Conservation (phyloP, 371 early-diverging fungal species). For the Apophysomyces sp. region DNA sequence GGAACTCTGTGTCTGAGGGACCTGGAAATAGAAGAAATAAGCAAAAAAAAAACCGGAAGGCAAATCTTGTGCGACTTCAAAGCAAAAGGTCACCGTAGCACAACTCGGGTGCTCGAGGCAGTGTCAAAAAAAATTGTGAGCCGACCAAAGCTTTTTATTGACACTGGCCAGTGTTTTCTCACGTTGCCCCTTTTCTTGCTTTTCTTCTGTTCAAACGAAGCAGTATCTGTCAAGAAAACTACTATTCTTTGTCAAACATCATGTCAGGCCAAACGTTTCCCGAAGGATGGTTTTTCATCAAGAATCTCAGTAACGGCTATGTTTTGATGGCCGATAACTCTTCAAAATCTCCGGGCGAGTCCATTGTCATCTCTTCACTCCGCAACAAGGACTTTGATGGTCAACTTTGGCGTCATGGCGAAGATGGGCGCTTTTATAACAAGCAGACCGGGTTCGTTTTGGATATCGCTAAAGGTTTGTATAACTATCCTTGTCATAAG, state of each 20-base stretch:
- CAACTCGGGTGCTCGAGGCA: not conserved
- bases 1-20: not conserved
- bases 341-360: constrained; percentile 27
- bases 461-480: constrained; percentile 56
- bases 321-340: constrained; percentile 46
- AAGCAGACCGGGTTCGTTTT: constrained; percentile 57
- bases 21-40: not conserved
- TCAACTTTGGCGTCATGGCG: constrained; percentile 61
- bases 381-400: constrained; percentile 34
- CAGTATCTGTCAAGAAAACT: not conserved
- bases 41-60: not conserved
- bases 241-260: not conserved
- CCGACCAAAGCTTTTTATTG: not conserved
- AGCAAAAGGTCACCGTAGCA: not conserved
- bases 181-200: constrained; percentile 1
- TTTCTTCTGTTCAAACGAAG: not conserved
- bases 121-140: not conserved
- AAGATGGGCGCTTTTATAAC: constrained; percentile 52
- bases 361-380: constrained; percentile 36
- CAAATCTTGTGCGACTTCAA: not conserved
- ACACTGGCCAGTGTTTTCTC: not conserved
- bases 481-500: not conserved
- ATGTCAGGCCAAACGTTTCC: constrained; percentile 30
- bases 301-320: constrained; percentile 51
- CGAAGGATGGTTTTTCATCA: constrained; percentile 63